Evolutionary conservation across 345 rosid species (phyloP).

Genomic region (Fremontodendron californicum): DNA sequence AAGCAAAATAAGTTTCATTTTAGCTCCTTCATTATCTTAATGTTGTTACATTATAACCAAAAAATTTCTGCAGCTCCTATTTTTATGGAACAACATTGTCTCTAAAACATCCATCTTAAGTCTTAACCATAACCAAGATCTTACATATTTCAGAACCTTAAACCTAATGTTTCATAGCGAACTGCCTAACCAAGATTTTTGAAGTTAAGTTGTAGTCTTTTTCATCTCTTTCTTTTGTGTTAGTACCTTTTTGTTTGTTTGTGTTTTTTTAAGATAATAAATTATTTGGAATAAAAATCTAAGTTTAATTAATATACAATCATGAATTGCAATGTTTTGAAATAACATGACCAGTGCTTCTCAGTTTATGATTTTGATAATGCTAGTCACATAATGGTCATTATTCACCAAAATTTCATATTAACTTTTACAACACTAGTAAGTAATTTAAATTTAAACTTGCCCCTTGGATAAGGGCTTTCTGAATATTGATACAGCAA

Average conservation of each 20-base stretch:
- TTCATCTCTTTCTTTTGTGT: not conserved
- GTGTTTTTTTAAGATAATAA: not conserved
- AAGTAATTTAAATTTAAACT: not conserved
- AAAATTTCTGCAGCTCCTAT: not conserved
- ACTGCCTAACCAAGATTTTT: not conserved
- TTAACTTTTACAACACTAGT: not conserved
- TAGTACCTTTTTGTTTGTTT: not conserved
- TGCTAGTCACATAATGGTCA: not conserved
- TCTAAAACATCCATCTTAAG: not conserved
- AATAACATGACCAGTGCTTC: not conserved
- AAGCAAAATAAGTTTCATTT: not conserved
- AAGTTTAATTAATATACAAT: not conserved
- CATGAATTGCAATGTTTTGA: not conserved
- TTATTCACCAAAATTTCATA: not conserved
- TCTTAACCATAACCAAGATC: not conserved
- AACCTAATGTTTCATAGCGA: not conserved
- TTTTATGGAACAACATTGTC: not conserved
- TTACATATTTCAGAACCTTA: not conserved
- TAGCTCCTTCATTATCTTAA: not conserved
- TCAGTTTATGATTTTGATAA: not conserved
- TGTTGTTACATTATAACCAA: not conserved
- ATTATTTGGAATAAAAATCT: not conserved
- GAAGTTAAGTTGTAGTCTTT: not conserved
- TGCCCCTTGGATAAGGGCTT: not conserved
- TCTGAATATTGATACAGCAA: not conserved